A percentile compares a stretch with the other conserved stretches of the same genome.
Conservation (phyloP, 2,329 filamentous ascomycete species). For the Calonectria multiphialidica region DNA sequence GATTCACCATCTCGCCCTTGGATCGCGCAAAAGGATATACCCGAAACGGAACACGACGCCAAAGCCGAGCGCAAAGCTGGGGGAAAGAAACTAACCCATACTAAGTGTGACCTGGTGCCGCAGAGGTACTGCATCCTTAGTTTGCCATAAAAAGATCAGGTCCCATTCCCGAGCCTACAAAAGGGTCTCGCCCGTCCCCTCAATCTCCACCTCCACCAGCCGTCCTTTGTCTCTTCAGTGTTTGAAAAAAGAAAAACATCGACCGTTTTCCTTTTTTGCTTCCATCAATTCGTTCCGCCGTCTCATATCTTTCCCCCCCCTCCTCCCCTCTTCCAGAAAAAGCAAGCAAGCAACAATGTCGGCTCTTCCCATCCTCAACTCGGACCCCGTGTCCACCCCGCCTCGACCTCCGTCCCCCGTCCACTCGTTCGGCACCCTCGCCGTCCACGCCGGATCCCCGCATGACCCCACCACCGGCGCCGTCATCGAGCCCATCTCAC, state of each 20-base stretch:
- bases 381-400: slow-evolving; percentile 76
- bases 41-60: slow-evolving; percentile 15
- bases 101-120: slow-evolving; percentile 28
- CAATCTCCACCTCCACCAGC: slow-evolving; percentile 29
- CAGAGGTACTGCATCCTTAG: slow-evolving; percentile 31
- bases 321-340: not conserved
- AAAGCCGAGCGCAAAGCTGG: not conserved
- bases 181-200: slow-evolving; percentile 25
- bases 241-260: not conserved
- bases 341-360: slow-evolving; percentile 30
- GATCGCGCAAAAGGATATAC: slow-evolving; percentile 39
- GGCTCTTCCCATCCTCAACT: slow-evolving; percentile 39
- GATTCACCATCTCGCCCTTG: slow-evolving; percentile 24
- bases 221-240: not conserved
- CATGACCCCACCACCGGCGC: slow-evolving; percentile 93
- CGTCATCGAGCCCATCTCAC: slow-evolving; percentile 95
- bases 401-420: slow-evolving; percentile 78
- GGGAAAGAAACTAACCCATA: not conserved
- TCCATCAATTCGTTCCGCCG: not conserved
- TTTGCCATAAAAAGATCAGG: slow-evolving; percentile 36
- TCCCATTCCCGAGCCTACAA: slow-evolving; percentile 21
- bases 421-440: slow-evolving; percentile 90
- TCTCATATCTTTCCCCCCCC: not conserved
- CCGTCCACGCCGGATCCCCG: slow-evolving; percentile 92
- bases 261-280: not conserved